These are phyloP conservation scores for Fusarium incarnatum DNA, from an alignment of 2,329 filamentous ascomycete genomes.

Conservation along the genomic window DNA sequence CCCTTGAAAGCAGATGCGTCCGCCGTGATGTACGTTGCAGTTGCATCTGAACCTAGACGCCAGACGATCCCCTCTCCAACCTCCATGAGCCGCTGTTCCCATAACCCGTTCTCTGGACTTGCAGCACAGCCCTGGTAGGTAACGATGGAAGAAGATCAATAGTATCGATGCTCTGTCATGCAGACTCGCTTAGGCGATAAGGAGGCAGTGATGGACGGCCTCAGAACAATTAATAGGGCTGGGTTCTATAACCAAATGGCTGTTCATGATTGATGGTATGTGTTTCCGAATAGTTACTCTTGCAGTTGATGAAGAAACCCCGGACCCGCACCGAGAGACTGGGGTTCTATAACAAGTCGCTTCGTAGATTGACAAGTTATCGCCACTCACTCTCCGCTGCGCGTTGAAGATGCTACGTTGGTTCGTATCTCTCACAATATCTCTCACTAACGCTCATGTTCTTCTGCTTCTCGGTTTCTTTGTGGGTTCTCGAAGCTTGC, in stretches of 20 bases:
- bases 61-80: conserved; percentile 22
- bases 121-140: conserved; percentile 7
- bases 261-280: neutral
- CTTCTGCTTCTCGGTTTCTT: conserved; percentile 16
- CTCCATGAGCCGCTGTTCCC: conserved; percentile 11
- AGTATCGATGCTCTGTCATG: conserved; percentile 6
- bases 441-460: neutral
- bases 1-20: conserved; percentile 23
- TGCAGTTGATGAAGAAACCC: conserved; percentile 13
- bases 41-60: conserved; percentile 33
- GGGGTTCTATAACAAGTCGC: neutral
- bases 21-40: conserved; percentile 27
- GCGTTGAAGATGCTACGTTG: conserved; percentile 4
- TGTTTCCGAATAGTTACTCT: conserved; percentile 15
- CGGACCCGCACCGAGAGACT: conserved; percentile 14
- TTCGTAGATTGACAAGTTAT: conserved; percentile 1
- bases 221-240: conserved; percentile 1
- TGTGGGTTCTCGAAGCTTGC: conserved; percentile 19
- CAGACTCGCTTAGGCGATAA: conserved; percentile 19
- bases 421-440: conserved; percentile 1
- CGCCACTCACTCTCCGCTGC: conserved; percentile 23
- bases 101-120: conserved; percentile 26
- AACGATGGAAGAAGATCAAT: neutral
- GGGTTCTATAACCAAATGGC: neutral
- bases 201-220: conserved; percentile 26